phyloP scores from a whole-genome alignment of 495 filamentous ascomycete species.

The Daldinia decipiens region DNA sequence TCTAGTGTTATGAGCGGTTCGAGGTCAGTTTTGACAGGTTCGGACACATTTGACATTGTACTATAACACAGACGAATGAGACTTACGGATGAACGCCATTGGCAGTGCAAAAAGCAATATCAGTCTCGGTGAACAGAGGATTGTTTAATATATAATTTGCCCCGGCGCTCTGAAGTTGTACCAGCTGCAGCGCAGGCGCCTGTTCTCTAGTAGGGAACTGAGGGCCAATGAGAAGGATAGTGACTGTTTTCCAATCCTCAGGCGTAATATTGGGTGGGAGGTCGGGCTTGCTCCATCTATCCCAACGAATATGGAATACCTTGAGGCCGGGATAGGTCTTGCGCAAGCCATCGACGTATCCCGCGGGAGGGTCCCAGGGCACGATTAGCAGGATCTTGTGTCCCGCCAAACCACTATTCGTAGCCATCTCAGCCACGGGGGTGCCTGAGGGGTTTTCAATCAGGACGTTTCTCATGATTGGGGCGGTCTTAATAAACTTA shows the following conservation, averaged over 20 bases:
- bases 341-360: slow-evolving; percentile 55
- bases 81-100: slow-evolving; percentile 53
- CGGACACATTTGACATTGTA: background rate
- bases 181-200: slow-evolving; percentile 70
- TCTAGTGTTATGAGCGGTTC: slow-evolving; percentile 22
- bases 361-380: slow-evolving; percentile 54
- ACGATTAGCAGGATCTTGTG: slow-evolving; percentile 61
- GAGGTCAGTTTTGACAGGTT: slow-evolving; percentile 2
- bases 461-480: slow-evolving; percentile 36
- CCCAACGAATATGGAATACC: slow-evolving; percentile 48
- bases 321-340: slow-evolving; percentile 63
- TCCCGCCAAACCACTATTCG: slow-evolving; percentile 54
- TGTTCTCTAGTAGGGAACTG: slow-evolving; percentile 58
- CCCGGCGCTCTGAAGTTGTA: slow-evolving; percentile 82
- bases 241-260: slow-evolving; percentile 66
- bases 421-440: slow-evolving; percentile 12
- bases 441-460: slow-evolving; percentile 36
- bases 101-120: slow-evolving; percentile 74
- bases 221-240: slow-evolving; percentile 69
- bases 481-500: background rate
- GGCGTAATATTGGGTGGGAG: slow-evolving; percentile 27
- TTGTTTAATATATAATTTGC: slow-evolving; percentile 71
- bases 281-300: slow-evolving; percentile 12
- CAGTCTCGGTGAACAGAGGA: slow-evolving; percentile 71
- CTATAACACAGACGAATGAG: background rate